A percentile compares a stretch with the other conserved stretches of the same genome.
Evolutionary conservation across 2,329 filamentous ascomycete species (phyloP).

Genomic region (Pseudogymnoascus sp.): DNA sequence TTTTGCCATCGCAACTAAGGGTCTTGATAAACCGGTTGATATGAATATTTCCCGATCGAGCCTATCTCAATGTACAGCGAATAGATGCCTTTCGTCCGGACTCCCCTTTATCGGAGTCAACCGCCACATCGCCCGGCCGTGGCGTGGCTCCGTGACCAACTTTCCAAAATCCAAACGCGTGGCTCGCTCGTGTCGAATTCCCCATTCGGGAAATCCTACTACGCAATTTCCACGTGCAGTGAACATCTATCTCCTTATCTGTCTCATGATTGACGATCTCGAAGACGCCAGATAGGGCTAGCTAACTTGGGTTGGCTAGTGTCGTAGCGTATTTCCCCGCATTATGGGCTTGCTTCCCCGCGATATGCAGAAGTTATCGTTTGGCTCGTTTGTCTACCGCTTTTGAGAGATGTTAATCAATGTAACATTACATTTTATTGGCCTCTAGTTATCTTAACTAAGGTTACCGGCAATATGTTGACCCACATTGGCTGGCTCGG

Average conservation of each 20-base stretch:
- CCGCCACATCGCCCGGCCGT: background rate
- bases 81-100: background rate
- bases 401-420: background rate
- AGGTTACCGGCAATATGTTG: background rate
- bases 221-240: background rate
- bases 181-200: background rate
- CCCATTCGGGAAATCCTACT: background rate
- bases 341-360: background rate
- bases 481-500: background rate
- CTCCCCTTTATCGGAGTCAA: background rate
- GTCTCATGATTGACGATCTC: background rate
- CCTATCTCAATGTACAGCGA: background rate
- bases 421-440: background rate
- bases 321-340: background rate
- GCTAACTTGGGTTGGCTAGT: background rate
- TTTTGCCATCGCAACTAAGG: background rate
- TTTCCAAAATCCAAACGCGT: background rate
- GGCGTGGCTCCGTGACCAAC: background rate
- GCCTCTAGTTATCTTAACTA: background rate
- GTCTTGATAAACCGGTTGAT: background rate
- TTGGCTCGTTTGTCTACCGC: background rate
- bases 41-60: background rate
- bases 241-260: slow-evolving; percentile 1
- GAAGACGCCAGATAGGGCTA: background rate
- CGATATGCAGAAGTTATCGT: background rate